Percentiles rank a stretch among this genome's conserved stretches.
phyloP scores from a whole-genome alignment of 176 grass and related monocot genomes.

The Rhynchospora pubera region DNA sequence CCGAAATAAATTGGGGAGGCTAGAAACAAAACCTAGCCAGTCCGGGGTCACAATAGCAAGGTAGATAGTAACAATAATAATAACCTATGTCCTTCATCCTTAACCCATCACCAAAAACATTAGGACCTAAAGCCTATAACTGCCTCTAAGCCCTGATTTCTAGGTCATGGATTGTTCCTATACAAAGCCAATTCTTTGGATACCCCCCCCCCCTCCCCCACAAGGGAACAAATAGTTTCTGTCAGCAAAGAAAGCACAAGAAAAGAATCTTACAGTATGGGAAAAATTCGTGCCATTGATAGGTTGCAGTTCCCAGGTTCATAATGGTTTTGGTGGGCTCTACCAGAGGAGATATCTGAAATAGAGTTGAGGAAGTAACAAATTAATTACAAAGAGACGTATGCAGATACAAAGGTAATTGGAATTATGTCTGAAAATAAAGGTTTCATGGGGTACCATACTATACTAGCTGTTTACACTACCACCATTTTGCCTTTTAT shows the following conservation, averaged over 20 bases:
- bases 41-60: no score
- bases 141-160: no score
- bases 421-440: not conserved
- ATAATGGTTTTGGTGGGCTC: conserved; percentile 74
- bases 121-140: no score
- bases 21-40: no score
- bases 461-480: not conserved
- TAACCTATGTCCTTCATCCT: no score
- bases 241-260: not conserved
- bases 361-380: not conserved
- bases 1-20: no score
- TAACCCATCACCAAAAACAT: no score
- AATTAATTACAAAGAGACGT: not conserved
- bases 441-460: not conserved
- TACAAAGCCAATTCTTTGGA: no score
- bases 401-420: not conserved
- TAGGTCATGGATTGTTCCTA: no score
- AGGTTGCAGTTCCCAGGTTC: conserved; percentile 49
- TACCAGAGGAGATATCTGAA: conserved; percentile 81
- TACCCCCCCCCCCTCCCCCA: no score
- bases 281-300: conserved; percentile 95
- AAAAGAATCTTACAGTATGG: conserved; percentile 55
- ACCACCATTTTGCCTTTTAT: not conserved
- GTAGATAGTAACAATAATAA: no score
- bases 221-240: no score